Evolutionary conservation across 371 early-diverging fungal species (phyloP), one percentile per base, ranked within the genome.

Genomic region (Batkoa obscura): DNA sequence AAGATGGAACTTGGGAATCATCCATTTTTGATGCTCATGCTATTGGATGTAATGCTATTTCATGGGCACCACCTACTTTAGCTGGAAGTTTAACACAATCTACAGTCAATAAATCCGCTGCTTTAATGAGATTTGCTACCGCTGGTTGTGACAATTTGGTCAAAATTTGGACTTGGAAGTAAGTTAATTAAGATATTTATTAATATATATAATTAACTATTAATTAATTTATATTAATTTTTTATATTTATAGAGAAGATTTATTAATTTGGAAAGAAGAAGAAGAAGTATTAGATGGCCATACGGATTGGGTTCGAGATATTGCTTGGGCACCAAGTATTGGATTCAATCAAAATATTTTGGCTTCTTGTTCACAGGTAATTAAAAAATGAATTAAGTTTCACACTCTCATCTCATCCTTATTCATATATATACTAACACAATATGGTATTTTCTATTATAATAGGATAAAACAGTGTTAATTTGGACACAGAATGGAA

Each of bases 291-390:
- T 76, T 97, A 45, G 86, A 87, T 52, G 93, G 88, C 0, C 98
- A 97, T 67, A 74, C 81, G 17, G 96, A 97, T 67, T 97, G 98
- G 98, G 94, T 97, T n/a, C 80, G 98, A 17, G 98, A 95, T 68
- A 89, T 97, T 46, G 85, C 93, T 17, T 97, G 86, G 76, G 95
- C 96, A 34, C 98, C 98, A 31, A 90, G 81, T 66, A 79, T 90
- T 59, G 98, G 98, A 3, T 75, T 94, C 4, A 83, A 90, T 38
- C 78, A 79, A 67, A 85, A 76, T 56, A 86, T 86, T 62, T 66
- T 97, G 37, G 98, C 95, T 5, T 82, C 81, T 58, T 93, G 94
- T 68, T 91, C 92, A 39, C 94, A 94, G 69, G 80, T 78, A 62
- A 49, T 23, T 46, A 30, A n/a, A n/a, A n/a, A n/a, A n/a, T n/a